Base-by-base conservation (phyloP, 306 rosid genomes). In the Castanopsis chinensis region DNA sequence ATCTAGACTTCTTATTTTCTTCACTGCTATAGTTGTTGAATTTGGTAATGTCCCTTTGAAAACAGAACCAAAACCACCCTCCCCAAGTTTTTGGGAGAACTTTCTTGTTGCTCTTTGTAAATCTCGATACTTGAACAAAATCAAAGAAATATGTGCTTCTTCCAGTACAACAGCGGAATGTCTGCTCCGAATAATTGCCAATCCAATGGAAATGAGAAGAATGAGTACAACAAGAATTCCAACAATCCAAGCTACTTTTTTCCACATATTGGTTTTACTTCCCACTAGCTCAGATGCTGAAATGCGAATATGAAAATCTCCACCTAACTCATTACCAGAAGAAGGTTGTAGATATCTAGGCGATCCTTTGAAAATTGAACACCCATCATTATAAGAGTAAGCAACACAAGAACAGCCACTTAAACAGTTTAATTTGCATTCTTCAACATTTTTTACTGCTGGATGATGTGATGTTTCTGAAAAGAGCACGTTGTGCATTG, bases 51-150 rank as follows among this genome's bases (percentile, higher is more conserved):
- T 65, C 12, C 85, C 85, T 78, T 70, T 72, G 12, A 77, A 82
- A 18, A 82, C 85, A 11, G 73, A 77, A 21, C 85, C 85, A 73
- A 82, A 82, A 27, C 82, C 85, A 1, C 85, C 85, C 2, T 81
- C 74, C 5, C 85, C 85, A 17, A 77, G 72, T 33, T 72, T 61
- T 2, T 61, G 37, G 7, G 69, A 61, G 69, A 61, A 20, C 3
- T 61, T 27, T 19, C 14, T 61, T 10, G 69, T 61, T 11, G 11
- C 69, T 25, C 5, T 27, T 61, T 0, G 69, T 33, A 61, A 12
- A 18, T 61, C 69, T 13, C 37, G 27, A 18, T 61, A 27, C 37
- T 18, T 33, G 15, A 61, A 61, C 15, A 33, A 10, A 18, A 61
- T 33, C 69, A 61, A 61, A 11, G 69, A 61, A 61, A 18, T 7